These are phyloP conservation scores for Nemania diffusa DNA, from an alignment of 2,329 filamentous ascomycete species.

Conservation along the genomic window DNA sequence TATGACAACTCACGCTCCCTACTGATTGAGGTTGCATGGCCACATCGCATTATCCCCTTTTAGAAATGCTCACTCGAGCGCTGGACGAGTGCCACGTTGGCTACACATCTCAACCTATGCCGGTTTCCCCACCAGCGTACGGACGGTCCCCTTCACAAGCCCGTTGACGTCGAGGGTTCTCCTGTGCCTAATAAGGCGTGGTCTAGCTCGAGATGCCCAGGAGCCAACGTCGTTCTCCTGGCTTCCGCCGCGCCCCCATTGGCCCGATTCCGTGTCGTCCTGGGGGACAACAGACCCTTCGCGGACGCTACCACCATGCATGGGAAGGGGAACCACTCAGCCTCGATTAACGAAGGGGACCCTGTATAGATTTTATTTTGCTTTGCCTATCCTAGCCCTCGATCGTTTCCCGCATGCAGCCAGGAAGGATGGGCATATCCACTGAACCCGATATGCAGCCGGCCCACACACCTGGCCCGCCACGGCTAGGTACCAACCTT, in stretches of 20 bases:
- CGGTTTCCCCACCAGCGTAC: constrained; percentile 48
- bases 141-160: constrained; percentile 43
- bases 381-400: constrained; percentile 35
- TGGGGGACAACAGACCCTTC: constrained; percentile 20
- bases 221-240: constrained; percentile 21
- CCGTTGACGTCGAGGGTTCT: constrained; percentile 43
- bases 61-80: constrained; percentile 45
- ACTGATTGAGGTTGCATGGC: constrained; percentile 50
- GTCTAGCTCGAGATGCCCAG: constrained; percentile 41
- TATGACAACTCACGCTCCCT: constrained; percentile 48
- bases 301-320: constrained; percentile 31
- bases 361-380: constrained; percentile 12
- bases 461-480: constrained; percentile 47
- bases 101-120: constrained; percentile 45
- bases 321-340: constrained; percentile 42
- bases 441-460: constrained; percentile 46
- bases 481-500: constrained; percentile 47
- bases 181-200: constrained; percentile 36
- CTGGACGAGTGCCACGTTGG: constrained; percentile 51
- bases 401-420: constrained; percentile 48
- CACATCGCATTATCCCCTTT: constrained; percentile 46
- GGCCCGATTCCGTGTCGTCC: constrained; percentile 36
- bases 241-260: constrained; percentile 38
- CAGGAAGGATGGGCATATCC: constrained; percentile 39
- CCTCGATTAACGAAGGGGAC: constrained; percentile 42